Conservation (phyloP, 2,329 filamentous ascomycete genomes). For the Botrytis aclada region DNA sequence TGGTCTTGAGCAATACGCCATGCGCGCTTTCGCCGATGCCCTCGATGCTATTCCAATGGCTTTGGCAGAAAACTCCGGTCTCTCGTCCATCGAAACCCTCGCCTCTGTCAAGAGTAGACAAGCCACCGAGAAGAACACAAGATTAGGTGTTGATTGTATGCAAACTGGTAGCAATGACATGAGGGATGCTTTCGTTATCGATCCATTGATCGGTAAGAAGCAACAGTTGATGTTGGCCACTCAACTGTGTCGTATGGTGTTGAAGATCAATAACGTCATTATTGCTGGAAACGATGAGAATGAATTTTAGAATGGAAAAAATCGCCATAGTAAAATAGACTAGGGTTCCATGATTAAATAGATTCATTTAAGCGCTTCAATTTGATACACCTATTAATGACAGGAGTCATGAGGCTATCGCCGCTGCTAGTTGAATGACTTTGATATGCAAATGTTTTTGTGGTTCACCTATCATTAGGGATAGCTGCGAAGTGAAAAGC, state of each 20-base stretch:
- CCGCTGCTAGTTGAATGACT: background rate
- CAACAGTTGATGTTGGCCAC: conserved; percentile 96
- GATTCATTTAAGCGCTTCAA: conserved; percentile 2
- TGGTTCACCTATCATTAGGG: background rate
- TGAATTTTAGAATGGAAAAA: conserved; percentile 61
- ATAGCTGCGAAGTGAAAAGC: background rate
- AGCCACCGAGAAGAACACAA: conserved; percentile 76
- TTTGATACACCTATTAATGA: background rate
- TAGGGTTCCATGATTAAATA: conserved; percentile 5
- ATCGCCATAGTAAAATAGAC: conserved; percentile 12
- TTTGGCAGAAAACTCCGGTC: conserved; percentile 92
- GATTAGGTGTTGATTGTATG: conserved; percentile 97
- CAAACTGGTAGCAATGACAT: conserved; percentile 92
- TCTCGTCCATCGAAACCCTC: conserved; percentile 93
- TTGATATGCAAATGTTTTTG: background rate
- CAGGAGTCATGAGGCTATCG: background rate
- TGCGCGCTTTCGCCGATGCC: conserved; percentile 95
- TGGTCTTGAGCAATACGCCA: conserved; percentile 97
- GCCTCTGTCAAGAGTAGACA: conserved; percentile 95
- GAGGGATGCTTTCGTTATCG: conserved; percentile 97
- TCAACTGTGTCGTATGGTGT: conserved; percentile 95
- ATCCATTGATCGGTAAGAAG: conserved; percentile 96
- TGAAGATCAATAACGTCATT: conserved; percentile 97
- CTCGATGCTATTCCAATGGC: conserved; percentile 93
- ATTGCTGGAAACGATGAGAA: conserved; percentile 82